Evolutionary conservation across 2,329 filamentous ascomycete genomes (phyloP), one percentile per base, ranked within the genome.

Genomic region (Ceratocystis eucalypticola): DNA sequence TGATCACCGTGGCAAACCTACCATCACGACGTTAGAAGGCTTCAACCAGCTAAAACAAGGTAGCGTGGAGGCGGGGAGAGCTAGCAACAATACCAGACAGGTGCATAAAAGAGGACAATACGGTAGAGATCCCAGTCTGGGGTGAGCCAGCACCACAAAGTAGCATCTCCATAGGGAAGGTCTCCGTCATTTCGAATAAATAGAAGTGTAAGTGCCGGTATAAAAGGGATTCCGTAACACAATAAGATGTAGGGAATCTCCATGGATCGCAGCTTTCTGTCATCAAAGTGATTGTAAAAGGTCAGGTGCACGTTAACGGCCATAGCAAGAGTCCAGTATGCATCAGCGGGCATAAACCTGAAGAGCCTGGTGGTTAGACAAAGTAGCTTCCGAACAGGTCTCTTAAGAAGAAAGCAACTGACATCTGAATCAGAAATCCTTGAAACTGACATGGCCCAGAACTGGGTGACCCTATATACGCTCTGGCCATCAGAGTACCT

Each of bases 361-460:
- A 6, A 12, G 37, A 8, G 12, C 2, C 55, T 25, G n/a, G 3
- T 28, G n/a, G 57, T 67, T 62, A 65, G 63, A 30, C 10, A 10
- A n/a, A 2, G 25, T 10, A 28, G n/a, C 33, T 7, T 50, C 53
- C 6, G 3, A 15, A 15, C 28, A 48, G 15, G 17, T 41, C 46
- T 64, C 45, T 15, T 57, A 63, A 65, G 6, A 61, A 28, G 17
- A 25, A 61, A 2, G 6, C 37, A 30, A 71, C 86, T 71, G 75
- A 92, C 90, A 89, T 91, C 73, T 95, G 90, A 69, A 95, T 89
- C 8, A 95, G 74, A 70, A 92, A 88, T 0, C 78, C 88, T 72
- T 96, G 90, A 25, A 89, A 82, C 72, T 90, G 86, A 72, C 89
- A 87, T 5, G 82, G 79, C 15, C 80, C 79, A 0, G 79, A 80